Base-by-base conservation (phyloP, 345 rosid genomes). In the Arabis alpina region DNA sequence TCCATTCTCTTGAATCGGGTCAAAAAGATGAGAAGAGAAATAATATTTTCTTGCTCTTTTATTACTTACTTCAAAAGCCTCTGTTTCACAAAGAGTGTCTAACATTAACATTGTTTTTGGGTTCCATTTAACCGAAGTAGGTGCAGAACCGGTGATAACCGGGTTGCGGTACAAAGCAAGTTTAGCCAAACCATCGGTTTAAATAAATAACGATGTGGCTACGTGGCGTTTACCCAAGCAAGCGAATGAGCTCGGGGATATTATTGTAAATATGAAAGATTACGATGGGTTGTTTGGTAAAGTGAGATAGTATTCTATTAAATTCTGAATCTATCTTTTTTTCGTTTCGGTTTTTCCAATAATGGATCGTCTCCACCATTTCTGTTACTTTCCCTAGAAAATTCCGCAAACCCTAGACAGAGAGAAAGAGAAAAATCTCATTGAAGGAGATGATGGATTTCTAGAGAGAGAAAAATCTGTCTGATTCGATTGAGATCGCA, bases 401-500 rank as follows among this genome's bases (percentile, higher is more conserved):
- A 60, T 65, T 66, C 49, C 51, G 54, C 78, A 78, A 68, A 68
- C 78, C 68, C 72, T 72, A 72, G 51, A 66, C 10, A 48, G 44
- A 30, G 6, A 16, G 34, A 44, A 16, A 60, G 55, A 69, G 61
- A 54, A 3, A 65, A 27, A 13, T 53, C 72, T 3, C 30, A 37
- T 69, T 7, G 40, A 12, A 40, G 24, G 28, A 50, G 66, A 63
- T 11, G 5, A 72, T 44, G 61, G 53, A 4, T 30, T 49, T 54
- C 25, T 48, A 23, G 39, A 76, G 34, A 63, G 61, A 70, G 50
- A 7, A 6, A 8, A 34, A 1, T 43, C 63, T 53, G 47, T 34
- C 30, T 42, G 4, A n/a, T 54, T 52, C 56, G 48, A 58, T 59
- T 54, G 32, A 41, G 45, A 66, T 64, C 58, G 65, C 65, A 66